Percentiles rank a stretch among this genome's conserved stretches.
Conservation (phyloP, 345 rosid species). For the Syzygium grande region DNA sequence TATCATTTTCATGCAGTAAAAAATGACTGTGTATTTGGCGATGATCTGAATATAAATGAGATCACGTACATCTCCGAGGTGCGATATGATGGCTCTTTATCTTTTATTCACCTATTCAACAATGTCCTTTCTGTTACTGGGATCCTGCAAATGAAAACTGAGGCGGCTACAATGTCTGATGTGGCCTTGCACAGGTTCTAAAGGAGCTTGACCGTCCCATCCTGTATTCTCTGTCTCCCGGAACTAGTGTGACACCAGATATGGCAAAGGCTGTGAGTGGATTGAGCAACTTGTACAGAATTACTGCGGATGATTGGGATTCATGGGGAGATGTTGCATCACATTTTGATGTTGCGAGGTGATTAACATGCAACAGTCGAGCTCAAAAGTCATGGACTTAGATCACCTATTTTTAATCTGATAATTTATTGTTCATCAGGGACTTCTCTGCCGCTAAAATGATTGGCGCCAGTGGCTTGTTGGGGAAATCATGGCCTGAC, state of each 20-base stretch:
- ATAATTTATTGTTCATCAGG: slow-evolving; percentile 24
- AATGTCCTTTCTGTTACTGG: neutral
- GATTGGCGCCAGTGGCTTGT: slow-evolving; percentile 60
- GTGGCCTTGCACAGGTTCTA: slow-evolving; percentile 45
- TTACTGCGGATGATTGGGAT: slow-evolving; percentile 96
- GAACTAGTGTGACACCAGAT: slow-evolving; percentile 68
- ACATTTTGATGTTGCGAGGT: slow-evolving; percentile 87
- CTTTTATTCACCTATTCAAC: neutral
- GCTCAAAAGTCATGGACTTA: neutral
- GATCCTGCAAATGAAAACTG: neutral
- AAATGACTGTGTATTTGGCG: slow-evolving; percentile 83
- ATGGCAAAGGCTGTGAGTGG: slow-evolving; percentile 69
- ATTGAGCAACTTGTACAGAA: slow-evolving; percentile 74
- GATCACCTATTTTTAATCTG: neutral
- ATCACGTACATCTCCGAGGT: slow-evolving; percentile 70
- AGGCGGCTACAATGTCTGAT: neutral
- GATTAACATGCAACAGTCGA: neutral
- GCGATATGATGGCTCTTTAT: neutral
- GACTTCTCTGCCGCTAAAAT: slow-evolving; percentile 53
- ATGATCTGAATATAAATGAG: slow-evolving; percentile 65
- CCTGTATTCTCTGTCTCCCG: slow-evolving; percentile 86
- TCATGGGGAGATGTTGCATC: slow-evolving; percentile 69
- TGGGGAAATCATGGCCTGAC: slow-evolving; percentile 90
- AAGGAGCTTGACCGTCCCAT: slow-evolving; percentile 62
- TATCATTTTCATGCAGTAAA: slow-evolving; percentile 41